These are phyloP conservation scores for Osmozyma mogii DNA, from an alignment of 805 yeast genomes.

Conservation along the genomic window DNA sequence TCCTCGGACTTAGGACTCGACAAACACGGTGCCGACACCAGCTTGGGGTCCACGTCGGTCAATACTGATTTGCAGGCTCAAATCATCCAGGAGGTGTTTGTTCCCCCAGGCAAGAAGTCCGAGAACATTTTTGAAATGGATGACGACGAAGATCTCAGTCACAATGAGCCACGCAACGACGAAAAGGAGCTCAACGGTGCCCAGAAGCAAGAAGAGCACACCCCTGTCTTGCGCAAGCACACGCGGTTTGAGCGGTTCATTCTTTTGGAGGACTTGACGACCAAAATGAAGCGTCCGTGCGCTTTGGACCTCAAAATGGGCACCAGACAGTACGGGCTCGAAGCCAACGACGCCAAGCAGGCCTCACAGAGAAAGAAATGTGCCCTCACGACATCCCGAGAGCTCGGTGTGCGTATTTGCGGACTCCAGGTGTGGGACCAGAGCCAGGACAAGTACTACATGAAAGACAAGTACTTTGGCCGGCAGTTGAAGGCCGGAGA, in stretches of 20 bases:
- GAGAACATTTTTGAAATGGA: slow-evolving; percentile 41
- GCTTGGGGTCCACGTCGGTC: slow-evolving; percentile 27
- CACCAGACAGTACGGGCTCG: slow-evolving; percentile 96
- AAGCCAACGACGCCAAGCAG: slow-evolving; percentile 66
- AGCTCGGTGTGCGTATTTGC: slow-evolving; percentile 86
- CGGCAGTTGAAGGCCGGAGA: slow-evolving; percentile 62
- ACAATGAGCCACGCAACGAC: background rate
- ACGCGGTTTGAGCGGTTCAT: slow-evolving; percentile 75
- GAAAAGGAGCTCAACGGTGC: slow-evolving; percentile 1
- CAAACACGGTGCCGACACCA: slow-evolving; percentile 9
- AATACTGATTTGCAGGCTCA: slow-evolving; percentile 33
- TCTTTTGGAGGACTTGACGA: slow-evolving; percentile 82
- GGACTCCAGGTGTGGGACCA: slow-evolving; percentile 60
- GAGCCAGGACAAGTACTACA: slow-evolving; percentile 36
- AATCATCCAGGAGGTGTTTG: slow-evolving; percentile 31
- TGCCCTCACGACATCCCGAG: slow-evolving; percentile 66
- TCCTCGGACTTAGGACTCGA: too few species aligned
- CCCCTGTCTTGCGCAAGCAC: slow-evolving; percentile 25
- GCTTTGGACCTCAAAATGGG: slow-evolving; percentile 97
- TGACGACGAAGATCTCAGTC: slow-evolving; percentile 21
- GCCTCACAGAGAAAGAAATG: slow-evolving; percentile 79
- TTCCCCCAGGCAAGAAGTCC: slow-evolving; percentile 28
- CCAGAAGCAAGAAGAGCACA: slow-evolving; percentile 6
- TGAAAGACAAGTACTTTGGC: slow-evolving; percentile 90
- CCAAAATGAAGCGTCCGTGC: slow-evolving; percentile 76